A percentile compares a stretch with the other conserved stretches of the same genome.
Evolutionary conservation across 2,329 filamentous ascomycete species (phyloP).

Genomic region (Verticillium dahliae): DNA sequence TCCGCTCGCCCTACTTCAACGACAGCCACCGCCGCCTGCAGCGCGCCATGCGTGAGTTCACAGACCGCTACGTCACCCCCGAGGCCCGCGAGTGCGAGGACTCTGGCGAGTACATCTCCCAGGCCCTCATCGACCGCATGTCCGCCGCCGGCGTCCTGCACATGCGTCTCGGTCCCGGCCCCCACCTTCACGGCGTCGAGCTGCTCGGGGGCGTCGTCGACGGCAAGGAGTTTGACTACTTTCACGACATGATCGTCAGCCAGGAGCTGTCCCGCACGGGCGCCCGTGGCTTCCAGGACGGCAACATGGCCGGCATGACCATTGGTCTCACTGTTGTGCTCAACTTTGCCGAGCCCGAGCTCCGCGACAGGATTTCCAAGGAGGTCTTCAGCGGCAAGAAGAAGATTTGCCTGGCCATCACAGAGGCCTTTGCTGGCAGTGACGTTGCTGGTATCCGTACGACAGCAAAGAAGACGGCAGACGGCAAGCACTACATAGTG

Average conservation of each 20-base stretch:
- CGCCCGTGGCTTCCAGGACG: conserved; percentile 77
- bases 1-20: conserved; percentile 75
- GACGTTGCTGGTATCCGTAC: conserved; percentile 77
- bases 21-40: conserved; percentile 66
- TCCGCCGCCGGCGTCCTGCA: conserved; percentile 66
- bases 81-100: conserved; percentile 73
- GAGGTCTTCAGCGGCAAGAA: conserved; percentile 76
- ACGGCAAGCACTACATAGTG: conserved; percentile 66
- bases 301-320: conserved; percentile 80
- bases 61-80: conserved; percentile 62
- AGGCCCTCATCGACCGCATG: conserved; percentile 73
- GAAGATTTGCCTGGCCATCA: conserved; percentile 84
- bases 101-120: conserved; percentile 63
- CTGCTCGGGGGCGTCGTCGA: conserved; percentile 64
- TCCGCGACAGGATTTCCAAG: conserved; percentile 60
- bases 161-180: conserved; percentile 78
- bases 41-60: conserved; percentile 65
- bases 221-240: conserved; percentile 79
- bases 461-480: conserved; percentile 68
- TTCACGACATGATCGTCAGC: conserved; percentile 71
- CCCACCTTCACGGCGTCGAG: conserved; percentile 67
- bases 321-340: conserved; percentile 2
- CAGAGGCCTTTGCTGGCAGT: conserved; percentile 79
- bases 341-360: conserved; percentile 21
- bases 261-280: conserved; percentile 68